Evolutionary conservation across 306 rosid species (phyloP), one percentile per base, ranked within the genome.

Genomic region (Rosa lucieae): DNA sequence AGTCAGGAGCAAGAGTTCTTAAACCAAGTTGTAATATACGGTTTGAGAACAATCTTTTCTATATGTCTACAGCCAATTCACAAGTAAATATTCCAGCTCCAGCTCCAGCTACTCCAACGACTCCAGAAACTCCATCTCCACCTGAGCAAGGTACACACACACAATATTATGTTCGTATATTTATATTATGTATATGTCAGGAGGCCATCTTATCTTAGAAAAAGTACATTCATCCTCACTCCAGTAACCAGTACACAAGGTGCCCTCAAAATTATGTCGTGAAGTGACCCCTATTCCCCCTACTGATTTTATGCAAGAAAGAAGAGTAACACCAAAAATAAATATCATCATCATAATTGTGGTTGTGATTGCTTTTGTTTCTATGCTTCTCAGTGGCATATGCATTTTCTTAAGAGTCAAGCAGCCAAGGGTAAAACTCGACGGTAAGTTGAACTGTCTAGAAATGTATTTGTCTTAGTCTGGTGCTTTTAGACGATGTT

Each of bases 21-120:
- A 42, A 14, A 42, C 75, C 81, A 9, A 78, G 75, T 21, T 78
- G 75, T 43, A 55, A 67, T 69, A 37, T 78, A 23, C 53, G 81
- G 75, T 78, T 37, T 20, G 81, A 78, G 66, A 35, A 37, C 43
- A 3, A 0, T 1, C 32, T 5, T 1, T 78, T 78, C 69, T 78
- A 39, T 23, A 11, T 0, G 5, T 10, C 55, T 51, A 13, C 44
- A 8, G 75, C 8, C 21, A 76, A 81, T 26, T 67, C 80, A 84
- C 83, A 47, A 85, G 85, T 90, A 75, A 2, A 74, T 26, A 23
- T 42, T 68, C 18, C 51, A 40, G 73, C 62, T 55, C 29, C 29
- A 3, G 32, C 51, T 42, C 49, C 47, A 39, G 71, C 10, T 29
- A 32, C 44, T 5, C n/a, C 40, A 23, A 4, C 13, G 0, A 13